Percentiles rank a stretch among this genome's conserved stretches.
Evolutionary conservation across 2,329 filamentous ascomycete genomes (phyloP).

Genomic region (Thermomyces lanuginosus): DNA sequence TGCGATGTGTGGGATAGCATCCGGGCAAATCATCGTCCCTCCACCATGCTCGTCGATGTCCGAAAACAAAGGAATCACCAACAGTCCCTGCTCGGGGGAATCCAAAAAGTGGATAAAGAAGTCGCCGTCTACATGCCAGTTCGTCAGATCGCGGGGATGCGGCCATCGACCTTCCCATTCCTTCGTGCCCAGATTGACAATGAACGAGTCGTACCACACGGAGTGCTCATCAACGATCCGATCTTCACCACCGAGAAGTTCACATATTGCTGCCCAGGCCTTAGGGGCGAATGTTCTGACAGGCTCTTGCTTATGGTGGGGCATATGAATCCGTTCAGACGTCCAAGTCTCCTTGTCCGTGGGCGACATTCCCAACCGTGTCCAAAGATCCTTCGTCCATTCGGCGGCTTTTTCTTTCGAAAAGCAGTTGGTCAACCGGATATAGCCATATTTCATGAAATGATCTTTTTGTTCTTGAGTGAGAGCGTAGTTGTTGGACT

Average conservation of each 20-base stretch:
- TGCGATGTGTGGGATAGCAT: constrained; percentile 42
- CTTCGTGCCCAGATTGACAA: constrained; percentile 50
- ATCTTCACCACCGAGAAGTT: constrained; percentile 48
- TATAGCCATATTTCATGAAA: constrained; percentile 40
- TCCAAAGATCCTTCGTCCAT: constrained; percentile 41
- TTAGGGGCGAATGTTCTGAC: constrained; percentile 44
- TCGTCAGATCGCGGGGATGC: constrained; percentile 36
- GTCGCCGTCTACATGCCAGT: constrained; percentile 57
- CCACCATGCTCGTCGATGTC: constrained; percentile 46
- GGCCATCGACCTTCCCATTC: constrained; percentile 35
- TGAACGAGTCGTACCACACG: constrained; percentile 51
- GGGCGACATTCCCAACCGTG: constrained; percentile 47
- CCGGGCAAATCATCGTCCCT: constrained; percentile 48
- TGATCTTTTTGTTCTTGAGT: constrained; percentile 34
- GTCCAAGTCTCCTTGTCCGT: constrained; percentile 50
- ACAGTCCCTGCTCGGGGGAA: constrained; percentile 50
- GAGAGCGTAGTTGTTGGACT: constrained; percentile 17
- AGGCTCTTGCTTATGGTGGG: constrained; percentile 39
- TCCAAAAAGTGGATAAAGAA: constrained; percentile 60
- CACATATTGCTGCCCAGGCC: constrained; percentile 50
- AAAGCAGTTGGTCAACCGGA: constrained; percentile 39
- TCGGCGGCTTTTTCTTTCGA: constrained; percentile 31
- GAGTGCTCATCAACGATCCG: constrained; percentile 33
- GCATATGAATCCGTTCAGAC: constrained; percentile 48
- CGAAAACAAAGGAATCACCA: constrained; percentile 52